These are phyloP conservation scores for Apocynum venetum DNA, from an alignment of 257 asterid species.

Conservation along the genomic window DNA sequence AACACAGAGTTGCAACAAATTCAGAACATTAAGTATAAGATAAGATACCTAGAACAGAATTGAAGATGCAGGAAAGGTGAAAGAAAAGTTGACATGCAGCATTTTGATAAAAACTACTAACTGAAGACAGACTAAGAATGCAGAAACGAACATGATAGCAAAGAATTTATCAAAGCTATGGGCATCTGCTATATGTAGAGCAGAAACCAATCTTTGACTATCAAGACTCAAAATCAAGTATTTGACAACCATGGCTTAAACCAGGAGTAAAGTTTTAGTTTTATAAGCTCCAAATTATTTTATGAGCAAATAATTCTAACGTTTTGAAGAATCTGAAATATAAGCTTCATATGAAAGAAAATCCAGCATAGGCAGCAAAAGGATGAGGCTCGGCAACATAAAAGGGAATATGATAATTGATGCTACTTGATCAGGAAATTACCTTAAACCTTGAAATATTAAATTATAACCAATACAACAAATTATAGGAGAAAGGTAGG, in stretches of 20 bases:
- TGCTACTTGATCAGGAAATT: not conserved
- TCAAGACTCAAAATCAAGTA: not conserved
- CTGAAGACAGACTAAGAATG: not conserved
- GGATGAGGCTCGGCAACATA: not conserved
- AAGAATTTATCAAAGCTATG: not conserved
- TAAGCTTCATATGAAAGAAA: not conserved
- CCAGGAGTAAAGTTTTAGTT: not conserved
- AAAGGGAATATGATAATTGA: not conserved
- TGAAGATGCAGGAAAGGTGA: not conserved
- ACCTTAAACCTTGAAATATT: not conserved
- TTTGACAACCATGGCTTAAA: not conserved
- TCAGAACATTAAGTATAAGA: not conserved
- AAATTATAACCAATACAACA: not conserved
- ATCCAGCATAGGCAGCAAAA: not conserved
- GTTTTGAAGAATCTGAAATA: not conserved
- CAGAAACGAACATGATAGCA: not conserved
- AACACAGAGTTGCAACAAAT: constrained; percentile 14
- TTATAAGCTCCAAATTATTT: not conserved
- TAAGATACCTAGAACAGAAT: not conserved
- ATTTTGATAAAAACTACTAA: not conserved
- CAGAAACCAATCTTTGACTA: not conserved
- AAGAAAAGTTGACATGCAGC: not conserved
- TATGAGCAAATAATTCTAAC: not conserved
- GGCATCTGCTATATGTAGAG: not conserved
- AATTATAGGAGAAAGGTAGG: not conserved